Evolutionary conservation across 2,329 filamentous ascomycete species (phyloP), one percentile per base, ranked within the genome.

Genomic region (Aspergillus felis): DNA sequence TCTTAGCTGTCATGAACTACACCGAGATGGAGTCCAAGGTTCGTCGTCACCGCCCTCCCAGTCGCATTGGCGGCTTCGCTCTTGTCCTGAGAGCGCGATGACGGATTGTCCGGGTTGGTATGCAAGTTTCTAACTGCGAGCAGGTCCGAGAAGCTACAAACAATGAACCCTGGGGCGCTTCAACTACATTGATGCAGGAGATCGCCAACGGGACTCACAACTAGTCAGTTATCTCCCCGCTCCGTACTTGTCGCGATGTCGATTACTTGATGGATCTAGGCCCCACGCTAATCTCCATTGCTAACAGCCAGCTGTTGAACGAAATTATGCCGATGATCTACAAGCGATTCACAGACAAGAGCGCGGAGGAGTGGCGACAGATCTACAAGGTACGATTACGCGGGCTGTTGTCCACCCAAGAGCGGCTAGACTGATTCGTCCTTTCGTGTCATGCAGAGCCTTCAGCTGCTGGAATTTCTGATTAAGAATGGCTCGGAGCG

Each of bases 291-390:
- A 66, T 54, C 28, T 55, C 61, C 7, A 24, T 60, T 41, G n/a
- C 17, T 24, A 54, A 57, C 71, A 97, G 93, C 74, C 92, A 96
- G 86, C 86, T 92, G 53, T 86, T 99, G 57, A 97, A 97, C 76
- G 94, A 99, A 77, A 97, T 99, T 73, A 99, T 99, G 94, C 94
- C 94, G 64, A 94, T 99, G 91, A 96, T 99, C 72, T 99, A 99
- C 81, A 94, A 95, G 71, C 90, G 94, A 64, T 99, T 99, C 76
- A 99, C 94, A 60, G 94, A 99, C 75, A 99, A 99, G 81, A 84
- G 92, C 7, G 93, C 94, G 56, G 94, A 99, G 74, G 94, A 99
- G 78, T 99, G 94, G 94, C 86, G 94, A 65, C 94, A 99, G 76
- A 99, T 99, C 71, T 99, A 99, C 84, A 99, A 99, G 82, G 89